These are phyloP conservation scores for Orbilia brochopaga DNA, from an alignment of 2,329 filamentous ascomycete genomes.

Conservation along the genomic window DNA sequence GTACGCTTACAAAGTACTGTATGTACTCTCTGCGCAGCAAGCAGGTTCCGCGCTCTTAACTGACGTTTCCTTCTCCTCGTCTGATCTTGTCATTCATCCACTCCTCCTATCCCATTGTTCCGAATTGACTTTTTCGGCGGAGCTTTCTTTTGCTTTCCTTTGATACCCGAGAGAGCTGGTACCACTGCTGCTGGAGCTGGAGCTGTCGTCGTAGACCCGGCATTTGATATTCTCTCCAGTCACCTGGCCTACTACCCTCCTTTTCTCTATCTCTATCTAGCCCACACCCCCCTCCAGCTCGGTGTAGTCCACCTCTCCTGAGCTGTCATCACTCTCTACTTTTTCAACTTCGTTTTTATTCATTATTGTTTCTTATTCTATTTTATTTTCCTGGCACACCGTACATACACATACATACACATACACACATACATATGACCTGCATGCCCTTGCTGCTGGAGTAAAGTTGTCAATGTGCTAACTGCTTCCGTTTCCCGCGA, in stretches of 20 bases:
- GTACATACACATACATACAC: constrained; percentile 6
- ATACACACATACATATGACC: constrained; percentile 40
- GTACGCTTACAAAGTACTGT: no score
- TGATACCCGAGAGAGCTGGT: constrained; percentile 34
- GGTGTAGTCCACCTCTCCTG: constrained; percentile 12
- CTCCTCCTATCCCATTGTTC: constrained; percentile 9
- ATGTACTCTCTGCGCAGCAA: no score
- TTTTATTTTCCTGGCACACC: constrained; percentile 18
- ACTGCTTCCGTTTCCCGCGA: constrained; percentile 39
- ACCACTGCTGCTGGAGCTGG: constrained; percentile 9
- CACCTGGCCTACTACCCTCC: constrained; percentile 30
- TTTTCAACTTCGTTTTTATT: no score
- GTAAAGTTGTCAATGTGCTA: constrained; percentile 44
- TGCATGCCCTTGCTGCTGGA: constrained; percentile 47
- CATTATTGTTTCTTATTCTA: constrained; percentile 28
- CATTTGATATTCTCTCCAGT: constrained; percentile 21
- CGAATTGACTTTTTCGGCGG: constrained; percentile 26
- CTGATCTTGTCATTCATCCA: constrained; percentile 17
- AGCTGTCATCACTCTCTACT: constrained; percentile 6
- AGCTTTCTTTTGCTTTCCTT: constrained; percentile 26
- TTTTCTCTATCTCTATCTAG: not conserved
- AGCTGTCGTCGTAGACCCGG: constrained; percentile 1
- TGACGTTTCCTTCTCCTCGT: constrained; percentile 22
- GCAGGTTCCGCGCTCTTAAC: constrained; percentile 3
- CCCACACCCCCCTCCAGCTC: constrained; percentile 8